Evolutionary conservation across 2,329 filamentous ascomycete genomes (phyloP), one percentile per base, ranked within the genome.

Genomic region (Cladorrhinum sp.): DNA sequence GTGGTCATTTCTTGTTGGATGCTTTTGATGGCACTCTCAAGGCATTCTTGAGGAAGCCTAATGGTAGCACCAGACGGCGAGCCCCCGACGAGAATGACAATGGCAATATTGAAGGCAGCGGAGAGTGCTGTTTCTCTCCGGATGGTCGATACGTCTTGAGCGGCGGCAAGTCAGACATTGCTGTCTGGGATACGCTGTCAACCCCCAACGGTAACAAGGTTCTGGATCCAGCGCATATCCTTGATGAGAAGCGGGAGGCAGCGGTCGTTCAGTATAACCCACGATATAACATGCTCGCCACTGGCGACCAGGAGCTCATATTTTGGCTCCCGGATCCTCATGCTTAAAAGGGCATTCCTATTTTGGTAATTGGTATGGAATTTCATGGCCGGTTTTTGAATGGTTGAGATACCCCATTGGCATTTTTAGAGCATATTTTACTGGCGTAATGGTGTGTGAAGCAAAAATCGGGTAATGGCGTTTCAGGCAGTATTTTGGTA

Each of bases 1-100:
- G 83, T 56, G 92, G 92, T 0, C 95, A 99, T 74, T 96, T 95
- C 70, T 78, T 99, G 2, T 80, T 99, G n/a, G 95, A 99, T 72
- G 91, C 94, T 1, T 98, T 97, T 72, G 87, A 91, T 48, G 95
- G 94, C 42, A 82, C 81, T 6, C 75, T 98, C 21, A 91, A 88
- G 70, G 88, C 90, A 9, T 92, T 90, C 72, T 80, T 93, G 60
- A 85, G 70, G 72, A 86, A 78, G 74, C 84, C 75, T 65, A 81
- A 75, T 73, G 86, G 77, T 62, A 79, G 82, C 7, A 80, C 82
- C 3, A 76, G 77, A 14, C 77, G 85, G 10, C 72, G 82, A 1
- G 83, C 81, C 2, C 77, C 80, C 0, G 86, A 85, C 6, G 84
- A 87, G 66, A 73, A 74, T 2, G 69, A 71, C 1, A 67, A 61